These are phyloP conservation scores for Massarina eburnea DNA, from an alignment of 2,329 filamentous ascomycete genomes.

Conservation along the genomic window DNA sequence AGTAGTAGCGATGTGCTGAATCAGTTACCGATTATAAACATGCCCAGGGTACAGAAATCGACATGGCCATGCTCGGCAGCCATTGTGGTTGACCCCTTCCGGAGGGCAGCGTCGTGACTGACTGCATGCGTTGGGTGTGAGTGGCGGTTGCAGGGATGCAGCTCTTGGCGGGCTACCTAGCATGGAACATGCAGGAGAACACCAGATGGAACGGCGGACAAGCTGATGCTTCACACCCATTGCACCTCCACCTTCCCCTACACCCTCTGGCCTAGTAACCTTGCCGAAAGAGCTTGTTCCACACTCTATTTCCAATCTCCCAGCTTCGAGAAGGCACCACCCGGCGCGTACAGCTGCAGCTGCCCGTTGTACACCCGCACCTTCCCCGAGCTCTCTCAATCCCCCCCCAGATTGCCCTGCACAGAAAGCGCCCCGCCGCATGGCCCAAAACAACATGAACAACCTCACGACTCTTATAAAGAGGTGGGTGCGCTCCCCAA, in stretches of 20 bases:
- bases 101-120: too few relatives aligned
- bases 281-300: not conserved
- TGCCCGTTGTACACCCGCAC: slow-evolving; percentile 22
- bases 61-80: slow-evolving; percentile 29
- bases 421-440: slow-evolving; percentile 45
- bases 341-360: slow-evolving; percentile 22
- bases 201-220: not conserved
- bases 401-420: slow-evolving; percentile 26
- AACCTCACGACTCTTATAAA: slow-evolving; percentile 98
- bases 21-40: slow-evolving; percentile 63
- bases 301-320: slow-evolving; percentile 6
- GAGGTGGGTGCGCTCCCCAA: slow-evolving; percentile 63
- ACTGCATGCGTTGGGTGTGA: slow-evolving; percentile 6
- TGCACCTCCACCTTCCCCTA: slow-evolving; percentile 7
- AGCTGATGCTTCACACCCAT: slow-evolving; percentile 3
- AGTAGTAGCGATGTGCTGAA: slow-evolving; percentile 9
- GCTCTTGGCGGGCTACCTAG: slow-evolving; percentile 20
- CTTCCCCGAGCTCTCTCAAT: slow-evolving; percentile 24
- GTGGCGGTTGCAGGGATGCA: slow-evolving; percentile 14
- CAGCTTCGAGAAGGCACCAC: slow-evolving; percentile 14
- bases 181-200: slow-evolving; percentile 7
- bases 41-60: slow-evolving; percentile 63
- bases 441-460: slow-evolving; percentile 86
- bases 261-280: not conserved
- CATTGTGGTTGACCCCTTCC: slow-evolving; percentile 18